Conservation (phyloP, 176 grass and related monocot species). For the Zoysia japonica region DNA sequence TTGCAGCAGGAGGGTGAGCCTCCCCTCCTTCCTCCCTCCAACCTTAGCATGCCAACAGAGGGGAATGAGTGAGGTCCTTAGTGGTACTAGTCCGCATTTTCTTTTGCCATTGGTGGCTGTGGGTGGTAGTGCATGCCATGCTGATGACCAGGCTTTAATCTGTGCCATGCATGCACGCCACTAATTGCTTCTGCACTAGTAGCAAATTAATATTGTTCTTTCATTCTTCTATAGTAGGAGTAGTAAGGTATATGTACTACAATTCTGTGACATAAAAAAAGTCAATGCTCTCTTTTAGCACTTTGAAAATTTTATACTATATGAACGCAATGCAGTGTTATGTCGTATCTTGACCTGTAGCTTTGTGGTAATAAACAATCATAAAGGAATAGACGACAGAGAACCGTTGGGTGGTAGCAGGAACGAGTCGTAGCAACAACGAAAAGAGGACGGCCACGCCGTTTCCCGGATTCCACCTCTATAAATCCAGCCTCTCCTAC, state of each 20-base stretch:
- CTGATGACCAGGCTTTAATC: slow-evolving; percentile 12
- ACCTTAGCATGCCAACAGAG: neutral
- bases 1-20: neutral
- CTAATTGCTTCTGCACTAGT: neutral
- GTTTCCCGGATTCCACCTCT: slow-evolving; percentile 19
- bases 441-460: slow-evolving; percentile 15
- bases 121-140: neutral
- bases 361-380: slow-evolving; percentile 36
- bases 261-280: neutral
- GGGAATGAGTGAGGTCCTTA: slow-evolving; percentile 18
- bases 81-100: slow-evolving; percentile 17
- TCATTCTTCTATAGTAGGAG: neutral
- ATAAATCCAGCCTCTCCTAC: slow-evolving; percentile 65
- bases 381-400: neutral
- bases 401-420: slow-evolving; percentile 32
- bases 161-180: neutral
- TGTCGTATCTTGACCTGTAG: neutral
- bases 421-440: slow-evolving; percentile 25
- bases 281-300: neutral
- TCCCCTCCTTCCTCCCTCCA: slow-evolving; percentile 1
- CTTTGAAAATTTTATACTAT: neutral
- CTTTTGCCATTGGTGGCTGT: slow-evolving; percentile 18
- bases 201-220: neutral
- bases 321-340: neutral
- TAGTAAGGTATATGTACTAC: neutral